Base-by-base conservation (phyloP, 2,329 filamentous ascomycete species). In the Celoporthe dispersa region DNA sequence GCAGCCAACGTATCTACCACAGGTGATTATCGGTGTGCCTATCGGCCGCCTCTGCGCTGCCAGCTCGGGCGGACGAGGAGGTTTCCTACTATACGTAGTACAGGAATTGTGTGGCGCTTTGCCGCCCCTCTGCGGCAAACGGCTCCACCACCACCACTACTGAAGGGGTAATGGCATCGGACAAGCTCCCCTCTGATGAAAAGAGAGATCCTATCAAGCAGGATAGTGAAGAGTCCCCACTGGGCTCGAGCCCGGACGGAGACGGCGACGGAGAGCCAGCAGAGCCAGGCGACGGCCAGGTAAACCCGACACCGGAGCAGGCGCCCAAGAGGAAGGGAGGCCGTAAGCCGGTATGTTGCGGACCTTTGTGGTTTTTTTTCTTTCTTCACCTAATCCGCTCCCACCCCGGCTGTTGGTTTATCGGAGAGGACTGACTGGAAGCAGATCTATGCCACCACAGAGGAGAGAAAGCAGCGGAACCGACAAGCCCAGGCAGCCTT, bases 381-480 rank as follows among this genome's bases (percentile, higher is more conserved):
- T 69, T 39, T 25, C 53, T 68, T 12, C n/a, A 57, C 35, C 33
- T 22, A 6, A 3, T 19, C 55, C n/a, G n/a, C 8, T n/a, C n/a
- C 11, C 55, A 41, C 11, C 31, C 59, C 1, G 19, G 55, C 6
- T 14, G 35, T 25, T n/a, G 22, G 22, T 48, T 48, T 37, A 19
- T 31, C 35, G 6, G 22, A 61, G 16, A 14, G 48, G 25, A 37
- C 35, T 37, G 25, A 62, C 63, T 68, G 33, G 41, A 62, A 25
- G 2, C 65, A 98, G 95, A 98, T 98, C 74, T 99, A 99, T 86
- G 96, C 96, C 68, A 99, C 96, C 48, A 98, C 96, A 14, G 96
- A 99, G 81, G 96, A 99, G 83, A 91, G 96, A 78, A 98, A 99
- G 84, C 96, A 98, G 83, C 90, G 96, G 74, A 99, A 99, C 79